Conservation (phyloP, 768 basidiomycete genomes). For the Boletus sensibilis region DNA sequence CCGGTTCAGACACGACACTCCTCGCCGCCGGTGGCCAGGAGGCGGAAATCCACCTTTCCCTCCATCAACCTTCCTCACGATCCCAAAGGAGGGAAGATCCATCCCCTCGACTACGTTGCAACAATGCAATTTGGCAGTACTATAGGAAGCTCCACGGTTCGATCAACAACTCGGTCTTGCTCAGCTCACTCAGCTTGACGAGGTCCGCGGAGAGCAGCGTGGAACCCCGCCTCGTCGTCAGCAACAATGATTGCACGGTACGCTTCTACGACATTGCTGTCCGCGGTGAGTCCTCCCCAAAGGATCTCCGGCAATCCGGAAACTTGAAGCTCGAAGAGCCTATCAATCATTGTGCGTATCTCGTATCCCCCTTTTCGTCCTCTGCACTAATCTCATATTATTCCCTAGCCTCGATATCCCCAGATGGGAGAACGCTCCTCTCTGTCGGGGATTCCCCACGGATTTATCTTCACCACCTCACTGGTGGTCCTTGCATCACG, state of each 20-base stretch:
- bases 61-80: constrained; percentile 35
- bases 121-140: constrained; percentile 48
- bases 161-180: constrained; percentile 78
- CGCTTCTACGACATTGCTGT: constrained; percentile 77
- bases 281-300: constrained; percentile 42
- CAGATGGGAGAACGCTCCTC: constrained; percentile 81
- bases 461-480: constrained; percentile 77
- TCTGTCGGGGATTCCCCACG: constrained; percentile 90
- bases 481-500: constrained; percentile 57
- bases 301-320: constrained; percentile 50
- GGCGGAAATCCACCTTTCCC: constrained; percentile 66
- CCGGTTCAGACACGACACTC: constrained; percentile 52
- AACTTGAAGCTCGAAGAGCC: constrained; percentile 60
- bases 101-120: constrained; percentile 10
- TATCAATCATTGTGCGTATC: constrained; percentile 74
- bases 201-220: constrained; percentile 60
- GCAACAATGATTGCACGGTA: constrained; percentile 83
- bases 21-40: constrained; percentile 77
- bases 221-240: constrained; percentile 77
- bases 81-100: constrained; percentile 17
- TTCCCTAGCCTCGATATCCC: constrained; percentile 77
- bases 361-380: neutral
- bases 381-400: constrained; percentile 10
- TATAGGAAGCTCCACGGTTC: constrained; percentile 56
- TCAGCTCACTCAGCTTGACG: constrained; percentile 63